Base-by-base conservation (phyloP, 2,329 filamentous ascomycete genomes). In the Fusarium devonianum region DNA sequence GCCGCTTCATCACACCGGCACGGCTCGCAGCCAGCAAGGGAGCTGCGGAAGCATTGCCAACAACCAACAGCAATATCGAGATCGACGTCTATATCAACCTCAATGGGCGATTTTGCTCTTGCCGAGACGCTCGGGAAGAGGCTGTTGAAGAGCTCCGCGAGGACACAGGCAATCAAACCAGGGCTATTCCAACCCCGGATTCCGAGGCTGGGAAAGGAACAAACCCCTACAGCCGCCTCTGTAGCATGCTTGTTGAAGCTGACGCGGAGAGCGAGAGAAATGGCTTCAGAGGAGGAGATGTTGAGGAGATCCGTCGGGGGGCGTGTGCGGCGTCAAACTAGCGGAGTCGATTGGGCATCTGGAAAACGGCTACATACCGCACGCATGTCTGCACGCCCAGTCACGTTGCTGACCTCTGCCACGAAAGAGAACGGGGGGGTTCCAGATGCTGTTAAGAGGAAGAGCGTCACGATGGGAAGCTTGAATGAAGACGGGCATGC, bases 1-100 rank as follows among this genome's bases (percentile, higher is more conserved):
- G 55, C 46, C 45, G 56, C 47, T 59, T 53, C 38, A 57, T 55
- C 56, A 60, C 49, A 62, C 56, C 45, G 49, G 53, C 46, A 53
- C 58, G 40, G 58, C 55, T 49, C 55, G 55, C 56, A 58, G 49
- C 38, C 49, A 53, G 25, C 40, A 52, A n/a, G 41, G 41, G 46
- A 45, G 45, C 56, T 47, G 46, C 25, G 14, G 26, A 13, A n/a
- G 25, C 33, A 36, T 30, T 30, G 21, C 39, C 39, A 43, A 43
- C 32, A 37, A 35, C 30, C 30, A 36, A 36, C 10, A 22, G n/a
- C 29, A 42, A 8, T 29, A 23, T 25, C 19, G 25, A 33, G 21
- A 37, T 32, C 32, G 22, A 30, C 16, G 30, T 19, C 30, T n/a
- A 25, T 26, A 42, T 19, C 21, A 25, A 7, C 23, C 8, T 7